Conservation (phyloP, 208 protist species). For the Vickermania spadyakhi region DNA sequence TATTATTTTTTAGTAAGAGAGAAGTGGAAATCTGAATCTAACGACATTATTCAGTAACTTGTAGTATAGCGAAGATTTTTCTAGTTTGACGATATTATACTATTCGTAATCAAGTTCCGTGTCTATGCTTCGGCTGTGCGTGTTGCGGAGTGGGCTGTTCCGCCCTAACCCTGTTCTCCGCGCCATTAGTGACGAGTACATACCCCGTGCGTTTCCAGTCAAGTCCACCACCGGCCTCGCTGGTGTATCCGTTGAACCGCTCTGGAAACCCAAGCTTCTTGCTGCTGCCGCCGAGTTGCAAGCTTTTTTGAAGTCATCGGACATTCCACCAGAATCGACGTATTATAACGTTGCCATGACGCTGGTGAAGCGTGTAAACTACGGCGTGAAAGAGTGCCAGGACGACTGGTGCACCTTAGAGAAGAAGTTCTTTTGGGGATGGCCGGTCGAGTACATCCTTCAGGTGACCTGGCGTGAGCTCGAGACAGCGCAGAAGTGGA, state of each 20-base stretch:
- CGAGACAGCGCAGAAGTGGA: constrained; percentile 90
- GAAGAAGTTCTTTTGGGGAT: constrained; percentile 89
- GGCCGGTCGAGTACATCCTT: constrained; percentile 88
- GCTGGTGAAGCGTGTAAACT: constrained; percentile 84
- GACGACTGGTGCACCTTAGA: constrained; percentile 89
- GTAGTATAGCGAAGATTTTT: no score
- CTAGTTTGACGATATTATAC: no score
- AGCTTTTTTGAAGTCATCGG: constrained; percentile 69
- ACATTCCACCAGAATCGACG: constrained; percentile 86
- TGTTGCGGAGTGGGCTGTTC: constrained; percentile 17
- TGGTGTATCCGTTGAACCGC: constrained; percentile 81
- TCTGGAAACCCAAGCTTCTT: constrained; percentile 89
- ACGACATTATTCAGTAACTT: no score
- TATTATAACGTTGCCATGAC: constrained; percentile 91
- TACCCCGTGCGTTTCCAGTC: constrained; percentile 85
- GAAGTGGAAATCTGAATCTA: no score
- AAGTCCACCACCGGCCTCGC: constrained; percentile 85
- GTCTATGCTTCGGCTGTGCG: no score
- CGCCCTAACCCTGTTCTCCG: constrained; percentile 29
- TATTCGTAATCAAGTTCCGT: no score
- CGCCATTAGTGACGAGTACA: constrained; percentile 88
- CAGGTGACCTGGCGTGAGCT: constrained; percentile 88
- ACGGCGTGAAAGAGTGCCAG: constrained; percentile 78
- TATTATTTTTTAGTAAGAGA: no score
- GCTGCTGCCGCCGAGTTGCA: constrained; percentile 77